These are phyloP conservation scores for Pseudotsuga menziesii DNA, from an alignment of 75 land plant species.

Conservation along the genomic window DNA sequence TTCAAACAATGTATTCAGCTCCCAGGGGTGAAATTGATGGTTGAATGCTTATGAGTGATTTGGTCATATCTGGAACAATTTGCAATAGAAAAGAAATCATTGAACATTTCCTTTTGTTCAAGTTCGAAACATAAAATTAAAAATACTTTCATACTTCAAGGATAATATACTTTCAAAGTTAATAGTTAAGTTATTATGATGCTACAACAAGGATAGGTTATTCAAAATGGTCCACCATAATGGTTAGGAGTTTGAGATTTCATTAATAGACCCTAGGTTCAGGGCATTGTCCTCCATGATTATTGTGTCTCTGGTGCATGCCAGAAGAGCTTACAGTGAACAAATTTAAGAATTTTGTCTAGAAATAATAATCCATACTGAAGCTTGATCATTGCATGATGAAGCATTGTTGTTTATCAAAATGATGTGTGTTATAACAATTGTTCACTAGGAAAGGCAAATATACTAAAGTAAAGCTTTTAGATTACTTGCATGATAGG, in stretches of 20 bases:
- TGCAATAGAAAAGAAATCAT: no score
- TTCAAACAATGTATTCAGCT: no score
- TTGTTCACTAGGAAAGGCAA: neutral
- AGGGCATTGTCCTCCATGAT: neutral
- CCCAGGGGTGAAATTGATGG: no score
- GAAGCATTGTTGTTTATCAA: neutral
- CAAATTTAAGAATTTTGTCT: neutral
- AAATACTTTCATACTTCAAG: no score
- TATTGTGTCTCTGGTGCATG: neutral
- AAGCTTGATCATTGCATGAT: neutral
- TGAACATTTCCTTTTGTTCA: no score
- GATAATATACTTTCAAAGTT: no score
- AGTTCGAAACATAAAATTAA: no score
- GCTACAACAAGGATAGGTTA: no score
- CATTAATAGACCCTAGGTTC: neutral
- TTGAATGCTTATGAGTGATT: no score
- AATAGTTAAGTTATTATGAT: no score
- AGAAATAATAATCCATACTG: neutral
- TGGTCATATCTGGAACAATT: no score
- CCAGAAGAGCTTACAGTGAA: neutral
- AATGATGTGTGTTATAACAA: neutral
- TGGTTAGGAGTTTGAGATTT: neutral
- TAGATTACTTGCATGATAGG: neutral
- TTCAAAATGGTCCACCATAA: no score
- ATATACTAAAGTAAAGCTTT: neutral